A percentile compares a stretch with the other conserved stretches of the same genome.
Conservation (phyloP, 352 stramenopile genomes). For the Phytophthora aleatoria region DNA sequence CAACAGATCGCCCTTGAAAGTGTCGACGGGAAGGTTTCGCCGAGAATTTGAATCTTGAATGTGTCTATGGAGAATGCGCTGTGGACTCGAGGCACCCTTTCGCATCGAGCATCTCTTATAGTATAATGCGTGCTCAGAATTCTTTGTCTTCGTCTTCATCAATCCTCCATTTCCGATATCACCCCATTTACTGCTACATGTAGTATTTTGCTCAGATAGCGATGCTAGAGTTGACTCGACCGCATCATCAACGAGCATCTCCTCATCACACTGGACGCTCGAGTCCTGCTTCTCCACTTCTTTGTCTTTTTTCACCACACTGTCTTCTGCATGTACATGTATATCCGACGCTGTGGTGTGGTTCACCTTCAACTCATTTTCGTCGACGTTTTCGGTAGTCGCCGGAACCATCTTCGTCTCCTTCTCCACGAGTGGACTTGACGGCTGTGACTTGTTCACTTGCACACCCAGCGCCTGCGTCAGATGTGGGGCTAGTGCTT, state of each 20-base stretch:
- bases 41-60: not conserved
- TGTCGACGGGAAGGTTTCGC: not conserved
- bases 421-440: conserved; percentile 10
- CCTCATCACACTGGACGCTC: conserved; percentile 41
- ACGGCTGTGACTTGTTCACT: conserved; percentile 22
- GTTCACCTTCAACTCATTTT: not conserved
- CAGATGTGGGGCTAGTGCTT: conserved; percentile 44
- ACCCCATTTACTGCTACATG: not conserved
- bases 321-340: not conserved
- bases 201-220: not conserved
- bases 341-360: not conserved
- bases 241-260: conserved; percentile 9
- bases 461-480: conserved; percentile 36
- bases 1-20: conserved; percentile 13
- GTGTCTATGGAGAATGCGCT: not conserved
- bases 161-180: not conserved
- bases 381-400: not conserved
- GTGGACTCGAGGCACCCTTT: not conserved
- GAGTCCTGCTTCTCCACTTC: conserved; percentile 26
- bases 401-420: not conserved
- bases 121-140: conserved; percentile 2
- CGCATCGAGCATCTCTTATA: conserved; percentile 1
- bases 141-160: not conserved
- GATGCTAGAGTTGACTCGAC: not conserved
- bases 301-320: not conserved